phyloP scores from a whole-genome alignment of 2,329 filamentous ascomycete species.

The Myriosclerotinia scirpicola region DNA sequence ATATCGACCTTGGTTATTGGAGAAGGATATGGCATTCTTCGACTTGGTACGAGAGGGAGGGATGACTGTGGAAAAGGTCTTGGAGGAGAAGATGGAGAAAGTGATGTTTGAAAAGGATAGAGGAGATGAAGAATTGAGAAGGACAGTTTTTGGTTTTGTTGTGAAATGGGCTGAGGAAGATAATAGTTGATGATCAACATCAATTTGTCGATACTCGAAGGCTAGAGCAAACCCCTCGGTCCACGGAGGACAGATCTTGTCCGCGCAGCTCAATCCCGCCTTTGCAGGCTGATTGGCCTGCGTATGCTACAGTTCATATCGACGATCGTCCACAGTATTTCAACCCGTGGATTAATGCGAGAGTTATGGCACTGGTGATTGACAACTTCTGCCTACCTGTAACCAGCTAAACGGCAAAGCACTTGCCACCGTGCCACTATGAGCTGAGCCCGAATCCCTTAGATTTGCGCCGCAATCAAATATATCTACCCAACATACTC shows the following conservation, averaged over 20 bases:
- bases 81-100: slow-evolving; percentile 79
- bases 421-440: background rate
- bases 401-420: too few relatives aligned
- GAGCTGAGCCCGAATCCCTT: background rate
- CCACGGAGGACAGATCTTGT: background rate
- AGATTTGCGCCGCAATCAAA: background rate
- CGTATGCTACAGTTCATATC: background rate
- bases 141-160: slow-evolving; percentile 60
- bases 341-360: background rate
- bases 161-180: slow-evolving; percentile 34
- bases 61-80: slow-evolving; percentile 74
- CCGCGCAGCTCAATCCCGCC: background rate
- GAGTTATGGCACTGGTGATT: background rate
- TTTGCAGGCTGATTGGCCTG: background rate
- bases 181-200: background rate
- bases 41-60: slow-evolving; percentile 69
- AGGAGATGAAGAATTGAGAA: slow-evolving; percentile 76
- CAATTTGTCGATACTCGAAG: background rate
- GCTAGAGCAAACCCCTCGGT: background rate
- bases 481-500: background rate
- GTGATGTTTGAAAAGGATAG: slow-evolving; percentile 88
- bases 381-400: background rate
- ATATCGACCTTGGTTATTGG: slow-evolving; percentile 85
- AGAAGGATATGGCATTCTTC: slow-evolving; percentile 86
- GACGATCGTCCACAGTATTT: background rate